Evolutionary conservation across 1,284 basidiomycete species (phyloP).

Genomic region (Pyrrhoderma lamaoense): DNA sequence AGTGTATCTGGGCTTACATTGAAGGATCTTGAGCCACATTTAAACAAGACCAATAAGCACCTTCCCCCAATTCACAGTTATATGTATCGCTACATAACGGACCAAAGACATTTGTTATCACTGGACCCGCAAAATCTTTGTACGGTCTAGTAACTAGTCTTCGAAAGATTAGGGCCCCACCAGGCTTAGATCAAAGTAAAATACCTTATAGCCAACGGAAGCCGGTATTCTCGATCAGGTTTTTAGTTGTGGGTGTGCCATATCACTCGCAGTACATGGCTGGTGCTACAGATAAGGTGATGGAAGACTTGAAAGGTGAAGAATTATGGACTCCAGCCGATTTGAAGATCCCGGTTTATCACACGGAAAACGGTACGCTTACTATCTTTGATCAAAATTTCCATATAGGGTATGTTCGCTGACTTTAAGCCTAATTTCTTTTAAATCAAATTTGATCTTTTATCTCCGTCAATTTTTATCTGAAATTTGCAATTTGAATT

Average conservation of each 20-base stretch:
- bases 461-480: too few relatives aligned
- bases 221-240: slow-evolving; percentile 87
- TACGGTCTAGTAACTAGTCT: slow-evolving; percentile 90
- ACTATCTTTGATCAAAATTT: background rate
- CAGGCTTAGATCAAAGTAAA: slow-evolving; percentile 90
- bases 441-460: too few relatives aligned
- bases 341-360: slow-evolving; percentile 79
- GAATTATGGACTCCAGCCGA: slow-evolving; percentile 78
- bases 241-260: slow-evolving; percentile 90
- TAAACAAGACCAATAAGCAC: slow-evolving; percentile 84
- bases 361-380: slow-evolving; percentile 81
- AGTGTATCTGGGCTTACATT: slow-evolving; percentile 79
- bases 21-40: slow-evolving; percentile 75
- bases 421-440: too few relatives aligned
- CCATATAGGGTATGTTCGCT: too few relatives aligned
- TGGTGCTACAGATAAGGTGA: slow-evolving; percentile 71
- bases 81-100: slow-evolving; percentile 90
- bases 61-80: slow-evolving; percentile 76
- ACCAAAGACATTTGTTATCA: slow-evolving; percentile 86
- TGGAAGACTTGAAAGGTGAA: slow-evolving; percentile 70
- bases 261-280: slow-evolving; percentile 88
- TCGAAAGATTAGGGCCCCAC: slow-evolving; percentile 83
- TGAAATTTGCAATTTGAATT: too few relatives aligned
- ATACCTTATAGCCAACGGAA: slow-evolving; percentile 91
- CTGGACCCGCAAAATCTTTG: slow-evolving; percentile 86